A percentile compares a stretch with the other conserved stretches of the same genome.
Conservation (phyloP, 164 flowering plant species). For the Echeveria elegans region DNA sequence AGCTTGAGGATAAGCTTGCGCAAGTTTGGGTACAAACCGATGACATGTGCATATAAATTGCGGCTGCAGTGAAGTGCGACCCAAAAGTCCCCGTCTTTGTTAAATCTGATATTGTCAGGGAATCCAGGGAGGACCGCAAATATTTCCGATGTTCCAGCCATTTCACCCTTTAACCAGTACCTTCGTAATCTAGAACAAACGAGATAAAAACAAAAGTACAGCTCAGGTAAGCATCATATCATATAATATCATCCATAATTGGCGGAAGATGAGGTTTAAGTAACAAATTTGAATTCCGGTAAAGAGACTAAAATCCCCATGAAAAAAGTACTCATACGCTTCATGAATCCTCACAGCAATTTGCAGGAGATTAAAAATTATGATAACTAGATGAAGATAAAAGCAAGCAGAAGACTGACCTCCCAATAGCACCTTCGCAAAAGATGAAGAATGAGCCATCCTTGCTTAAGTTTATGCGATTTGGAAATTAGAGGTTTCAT, state of each 20-base stretch:
- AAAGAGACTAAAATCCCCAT: background rate
- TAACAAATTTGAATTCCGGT: no score
- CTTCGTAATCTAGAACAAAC: slow-evolving; percentile 37
- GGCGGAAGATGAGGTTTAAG: background rate
- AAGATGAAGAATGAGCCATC: slow-evolving; percentile 2
- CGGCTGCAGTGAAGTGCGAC: slow-evolving; percentile 71
- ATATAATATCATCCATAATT: no score
- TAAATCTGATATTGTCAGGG: slow-evolving; percentile 85
- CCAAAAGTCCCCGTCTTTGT: slow-evolving; percentile 83
- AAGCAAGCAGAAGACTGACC: background rate
- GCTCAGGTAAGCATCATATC: background rate
- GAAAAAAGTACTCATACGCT: background rate
- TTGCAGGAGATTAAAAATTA: background rate
- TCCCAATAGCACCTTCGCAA: background rate
- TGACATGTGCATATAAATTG: slow-evolving; percentile 22
- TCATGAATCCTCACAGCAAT: background rate
- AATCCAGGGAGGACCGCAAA: slow-evolving; percentile 70
- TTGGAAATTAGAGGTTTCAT: background rate
- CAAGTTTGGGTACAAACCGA: slow-evolving; percentile 34
- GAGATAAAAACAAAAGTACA: background rate
- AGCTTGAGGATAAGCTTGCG: slow-evolving; percentile 52
- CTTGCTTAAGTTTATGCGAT: background rate
- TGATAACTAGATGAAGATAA: background rate
- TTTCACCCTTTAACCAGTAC: slow-evolving; percentile 86
- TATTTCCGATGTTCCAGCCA: slow-evolving; percentile 65